These are phyloP conservation scores for Penicillium coffeae DNA, from an alignment of 495 filamentous ascomycete species.

Conservation along the genomic window DNA sequence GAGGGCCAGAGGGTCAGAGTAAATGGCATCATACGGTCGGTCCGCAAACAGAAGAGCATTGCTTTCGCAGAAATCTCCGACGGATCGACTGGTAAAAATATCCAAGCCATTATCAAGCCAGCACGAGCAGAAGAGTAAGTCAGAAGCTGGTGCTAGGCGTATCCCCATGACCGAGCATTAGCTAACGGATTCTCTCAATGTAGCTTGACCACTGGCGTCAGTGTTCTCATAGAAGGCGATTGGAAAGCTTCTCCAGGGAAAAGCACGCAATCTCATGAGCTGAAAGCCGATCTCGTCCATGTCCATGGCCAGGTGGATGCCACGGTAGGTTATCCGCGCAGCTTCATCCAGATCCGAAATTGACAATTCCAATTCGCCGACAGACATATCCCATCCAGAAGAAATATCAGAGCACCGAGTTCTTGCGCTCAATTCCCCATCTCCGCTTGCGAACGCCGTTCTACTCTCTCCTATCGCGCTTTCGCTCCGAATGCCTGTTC, in stretches of 20 bases:
- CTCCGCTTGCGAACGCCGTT: conserved; percentile 79
- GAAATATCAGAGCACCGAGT: conserved; percentile 88
- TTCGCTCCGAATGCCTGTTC: conserved; percentile 84
- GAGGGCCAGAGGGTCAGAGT: conserved; percentile 53
- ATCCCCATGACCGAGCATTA: background rate
- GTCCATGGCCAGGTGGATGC: conserved; percentile 74
- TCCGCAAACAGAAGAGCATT: conserved; percentile 78
- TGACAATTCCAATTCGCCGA: conserved; percentile 2
- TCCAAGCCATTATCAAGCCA: conserved; percentile 80
- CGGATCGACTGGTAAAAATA: conserved; percentile 71
- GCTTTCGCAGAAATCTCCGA: conserved; percentile 85
- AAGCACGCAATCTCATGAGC: conserved; percentile 71
- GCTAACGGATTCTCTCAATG: conserved; percentile 4
- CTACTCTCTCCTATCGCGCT: conserved; percentile 73
- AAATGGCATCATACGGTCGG: conserved; percentile 76
- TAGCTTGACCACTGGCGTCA: conserved; percentile 76
- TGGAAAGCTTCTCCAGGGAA: conserved; percentile 72
- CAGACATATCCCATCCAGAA: conserved; percentile 92
- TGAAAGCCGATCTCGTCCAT: conserved; percentile 63
- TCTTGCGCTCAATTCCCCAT: conserved; percentile 83
- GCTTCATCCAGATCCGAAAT: conserved; percentile 8
- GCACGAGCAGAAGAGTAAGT: conserved; percentile 74
- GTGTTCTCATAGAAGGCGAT: conserved; percentile 71
- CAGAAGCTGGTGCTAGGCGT: background rate
- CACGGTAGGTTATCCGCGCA: conserved; percentile 52